These are phyloP conservation scores for Suillus spraguei DNA, from an alignment of 768 basidiomycete species.

Conservation along the genomic window DNA sequence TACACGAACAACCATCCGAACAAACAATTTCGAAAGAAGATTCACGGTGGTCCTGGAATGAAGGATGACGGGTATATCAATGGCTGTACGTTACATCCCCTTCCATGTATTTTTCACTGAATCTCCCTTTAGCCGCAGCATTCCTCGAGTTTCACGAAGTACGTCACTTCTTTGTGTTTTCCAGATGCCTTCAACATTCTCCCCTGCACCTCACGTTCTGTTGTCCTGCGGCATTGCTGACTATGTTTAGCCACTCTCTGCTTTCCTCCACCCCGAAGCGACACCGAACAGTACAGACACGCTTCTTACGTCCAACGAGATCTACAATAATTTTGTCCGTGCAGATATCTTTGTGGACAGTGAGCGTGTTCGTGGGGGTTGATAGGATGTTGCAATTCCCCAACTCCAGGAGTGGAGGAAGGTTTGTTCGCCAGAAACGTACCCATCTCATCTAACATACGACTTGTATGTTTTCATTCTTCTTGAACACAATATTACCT, in stretches of 20 bases:
- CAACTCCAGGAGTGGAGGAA: neutral
- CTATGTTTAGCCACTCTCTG: constrained; percentile 50
- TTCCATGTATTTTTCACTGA: constrained; percentile 7
- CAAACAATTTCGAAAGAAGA: constrained; percentile 61
- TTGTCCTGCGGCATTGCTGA: neutral
- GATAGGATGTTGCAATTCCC: neutral
- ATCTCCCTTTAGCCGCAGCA: constrained; percentile 48
- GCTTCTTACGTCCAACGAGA: constrained; percentile 65
- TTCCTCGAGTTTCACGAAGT: constrained; percentile 75
- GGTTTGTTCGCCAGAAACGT: neutral
- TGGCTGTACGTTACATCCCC: constrained; percentile 45
- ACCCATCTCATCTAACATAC: neutral
- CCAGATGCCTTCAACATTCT: neutral
- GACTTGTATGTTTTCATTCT: neutral
- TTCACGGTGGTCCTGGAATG: constrained; percentile 73
- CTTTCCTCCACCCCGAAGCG: constrained; percentile 63
- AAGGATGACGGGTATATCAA: constrained; percentile 60
- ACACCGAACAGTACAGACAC: constrained; percentile 52
- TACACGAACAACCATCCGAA: constrained; percentile 63
- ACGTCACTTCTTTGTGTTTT: constrained; percentile 1
- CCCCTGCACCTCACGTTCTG: neutral
- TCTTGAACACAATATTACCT: too few relatives aligned
- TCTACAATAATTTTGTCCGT: constrained; percentile 74
- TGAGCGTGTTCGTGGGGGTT: neutral
- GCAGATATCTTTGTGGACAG: constrained; percentile 44